Conservation (phyloP, 768 basidiomycete species). For the Russula compacta region DNA sequence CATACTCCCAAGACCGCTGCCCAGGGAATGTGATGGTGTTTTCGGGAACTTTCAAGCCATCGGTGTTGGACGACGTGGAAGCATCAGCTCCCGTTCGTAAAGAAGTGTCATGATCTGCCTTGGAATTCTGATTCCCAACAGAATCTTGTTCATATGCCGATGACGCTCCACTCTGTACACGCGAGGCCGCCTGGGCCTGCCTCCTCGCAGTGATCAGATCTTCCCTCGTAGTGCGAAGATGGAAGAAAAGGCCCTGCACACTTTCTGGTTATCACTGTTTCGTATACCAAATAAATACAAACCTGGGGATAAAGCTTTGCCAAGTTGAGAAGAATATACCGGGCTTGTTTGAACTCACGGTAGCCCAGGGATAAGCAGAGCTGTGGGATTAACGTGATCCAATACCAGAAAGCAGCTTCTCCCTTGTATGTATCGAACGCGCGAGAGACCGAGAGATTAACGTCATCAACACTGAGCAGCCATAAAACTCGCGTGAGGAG, state of each 20-base stretch:
- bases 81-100: constrained; percentile 6
- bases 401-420: constrained; percentile 96
- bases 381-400: constrained; percentile 96
- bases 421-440: constrained; percentile 95
- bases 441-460: constrained; percentile 54
- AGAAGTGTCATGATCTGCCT: constrained; percentile 5
- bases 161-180: constrained; percentile 20
- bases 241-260: constrained; percentile 85
- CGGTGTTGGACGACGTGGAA: constrained; percentile 6
- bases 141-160: constrained; percentile 10
- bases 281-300: neutral
- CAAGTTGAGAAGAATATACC: constrained; percentile 79
- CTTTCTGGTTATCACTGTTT: neutral
- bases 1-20: constrained; percentile 77
- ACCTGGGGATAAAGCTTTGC: constrained; percentile 92
- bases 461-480: constrained; percentile 90
- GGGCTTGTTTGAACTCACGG: constrained; percentile 87
- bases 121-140: constrained; percentile 1
- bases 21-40: constrained; percentile 28
- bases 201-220: constrained; percentile 47
- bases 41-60: constrained; percentile 22
- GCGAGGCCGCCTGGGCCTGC: constrained; percentile 31
- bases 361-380: constrained; percentile 83
- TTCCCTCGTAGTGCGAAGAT: constrained; percentile 75
- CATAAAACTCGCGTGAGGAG: constrained; percentile 90